Base-by-base conservation (phyloP, 306 rosid species). In the Inga leiocalycina region DNA sequence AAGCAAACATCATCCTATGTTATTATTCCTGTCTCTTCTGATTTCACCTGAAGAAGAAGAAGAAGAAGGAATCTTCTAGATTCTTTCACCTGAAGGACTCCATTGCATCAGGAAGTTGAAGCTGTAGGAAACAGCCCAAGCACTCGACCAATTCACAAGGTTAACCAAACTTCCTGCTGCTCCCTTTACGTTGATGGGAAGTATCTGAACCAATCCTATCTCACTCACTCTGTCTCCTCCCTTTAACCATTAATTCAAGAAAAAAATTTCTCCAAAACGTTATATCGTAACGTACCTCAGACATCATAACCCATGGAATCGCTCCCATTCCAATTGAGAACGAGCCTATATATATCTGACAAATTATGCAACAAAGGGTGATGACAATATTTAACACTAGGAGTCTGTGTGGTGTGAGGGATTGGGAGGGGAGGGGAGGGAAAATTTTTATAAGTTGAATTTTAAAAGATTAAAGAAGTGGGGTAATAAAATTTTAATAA, bases 261-360 rank as follows among this genome's bases (percentile, higher is more conserved):
- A 22, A n/a, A 71, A 44, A 19, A 35, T 5, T 15, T 3, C 7
- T 13, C 41, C 61, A n/a, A 73, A 27, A 14, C 15, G 49, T 35
- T 12, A 24, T 14, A 24, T 1, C 16, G 17, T 11, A 20, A 51
- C 45, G 10, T 0, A 51, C 79, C 79, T 75, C 68, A 19, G 68
- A 54, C 51, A 75, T 56, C 37, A 51, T 52, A 34, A 75, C 79
- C 79, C 79, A 54, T 32, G 79, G 66, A 52, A 75, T 34, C 39
- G 34, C 79, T 35, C 67, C 34, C 67, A 75, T 75, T 75, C 79
- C 79, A 75, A 75, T 39, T 75, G 48, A 51, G 48, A 75, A 75
- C n/a, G 78, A 75, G 34, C 48, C 66, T 17, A 34, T 52, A 51
- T 51, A 75, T 10, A 54, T 52, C 48, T 75, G 67, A 54, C 10